phyloP scores from a whole-genome alignment of 352 stramenopile genomes.

The Saprolegnia parasitica region DNA sequence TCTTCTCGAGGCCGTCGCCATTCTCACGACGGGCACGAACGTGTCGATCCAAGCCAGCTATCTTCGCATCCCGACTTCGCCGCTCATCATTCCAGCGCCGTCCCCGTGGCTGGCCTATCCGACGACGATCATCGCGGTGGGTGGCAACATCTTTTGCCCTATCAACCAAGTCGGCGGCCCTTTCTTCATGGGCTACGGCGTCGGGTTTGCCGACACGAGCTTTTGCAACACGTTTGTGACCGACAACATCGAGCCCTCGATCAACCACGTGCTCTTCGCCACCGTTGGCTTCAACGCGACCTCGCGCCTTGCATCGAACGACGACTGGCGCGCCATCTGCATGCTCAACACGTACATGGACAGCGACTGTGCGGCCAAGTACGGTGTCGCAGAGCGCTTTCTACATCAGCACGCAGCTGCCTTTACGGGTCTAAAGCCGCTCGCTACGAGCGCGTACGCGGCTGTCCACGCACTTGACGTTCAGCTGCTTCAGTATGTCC shows the following conservation, averaged over 20 bases:
- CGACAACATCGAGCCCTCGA: conserved; percentile 9
- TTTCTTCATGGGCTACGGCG: background rate
- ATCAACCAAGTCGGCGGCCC: background rate
- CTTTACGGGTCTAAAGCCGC: background rate
- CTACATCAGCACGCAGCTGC: background rate
- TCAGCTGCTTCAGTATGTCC: conserved; percentile 10
- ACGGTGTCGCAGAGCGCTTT: background rate
- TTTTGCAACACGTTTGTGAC: conserved; percentile 10
- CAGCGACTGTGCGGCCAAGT: conserved; percentile 8
- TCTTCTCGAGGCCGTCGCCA: background rate
- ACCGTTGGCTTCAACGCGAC: background rate
- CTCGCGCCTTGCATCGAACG: background rate
- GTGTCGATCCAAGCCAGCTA: background rate
- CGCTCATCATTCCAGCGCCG: background rate
- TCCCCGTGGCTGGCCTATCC: background rate
- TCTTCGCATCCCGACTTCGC: background rate
- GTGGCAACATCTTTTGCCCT: conserved; percentile 7
- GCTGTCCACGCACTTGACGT: conserved; percentile 1
- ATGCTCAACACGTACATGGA: background rate
- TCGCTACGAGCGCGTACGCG: background rate
- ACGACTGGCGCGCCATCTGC: background rate
- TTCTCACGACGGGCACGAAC: background rate
- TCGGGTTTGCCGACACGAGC: conserved; percentile 5
- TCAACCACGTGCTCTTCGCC: conserved; percentile 11
- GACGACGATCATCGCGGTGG: background rate